Conservation (phyloP, 208 protist genomes). For the Kentomonas sorsogonicus region DNA sequence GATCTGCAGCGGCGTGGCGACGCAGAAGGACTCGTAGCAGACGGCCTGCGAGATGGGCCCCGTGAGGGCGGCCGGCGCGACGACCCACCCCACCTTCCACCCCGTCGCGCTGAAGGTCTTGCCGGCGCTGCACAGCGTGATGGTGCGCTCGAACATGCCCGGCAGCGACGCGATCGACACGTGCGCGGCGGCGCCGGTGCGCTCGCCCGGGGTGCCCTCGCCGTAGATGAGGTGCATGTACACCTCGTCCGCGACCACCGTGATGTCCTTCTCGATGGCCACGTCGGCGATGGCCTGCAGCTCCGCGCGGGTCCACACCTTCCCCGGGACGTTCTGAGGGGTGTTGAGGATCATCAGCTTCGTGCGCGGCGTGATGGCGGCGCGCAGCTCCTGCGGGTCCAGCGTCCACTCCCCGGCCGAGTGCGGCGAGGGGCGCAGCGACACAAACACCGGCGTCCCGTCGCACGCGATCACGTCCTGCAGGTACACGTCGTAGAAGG, state of each 20-base stretch:
- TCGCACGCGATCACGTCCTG: conserved; percentile 60
- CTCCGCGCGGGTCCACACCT: conserved; percentile 57
- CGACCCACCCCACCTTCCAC: conserved; percentile 89
- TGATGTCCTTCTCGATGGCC: conserved; percentile 49
- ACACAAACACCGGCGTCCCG: conserved; percentile 66
- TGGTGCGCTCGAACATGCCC: conserved; percentile 87
- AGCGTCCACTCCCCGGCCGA: conserved; percentile 51
- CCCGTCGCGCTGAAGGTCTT: conserved; percentile 93
- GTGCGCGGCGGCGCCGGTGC: conserved; percentile 44
- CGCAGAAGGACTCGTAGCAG: conserved; percentile 84
- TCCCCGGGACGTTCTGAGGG: conserved; percentile 90
- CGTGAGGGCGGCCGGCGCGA: conserved; percentile 42
- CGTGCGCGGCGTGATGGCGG: conserved; percentile 64
- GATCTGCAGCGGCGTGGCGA: conserved; percentile 84
- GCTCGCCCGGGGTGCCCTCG: no score
- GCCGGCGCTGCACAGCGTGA: conserved; percentile 85
- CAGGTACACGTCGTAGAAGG: conserved; percentile 90
- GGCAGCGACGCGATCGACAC: conserved; percentile 65
- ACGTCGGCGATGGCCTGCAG: conserved; percentile 66
- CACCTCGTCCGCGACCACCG: conserved; percentile 81
- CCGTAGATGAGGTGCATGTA: conserved; percentile 90
- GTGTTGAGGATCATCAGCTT: conserved; percentile 90
- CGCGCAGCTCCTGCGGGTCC: conserved; percentile 44
- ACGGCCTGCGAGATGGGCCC: conserved; percentile 34
- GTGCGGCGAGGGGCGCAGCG: conserved; percentile 41